Evolutionary conservation across 768 basidiomycete genomes (phyloP).

Genomic region (Suillus bovinus): DNA sequence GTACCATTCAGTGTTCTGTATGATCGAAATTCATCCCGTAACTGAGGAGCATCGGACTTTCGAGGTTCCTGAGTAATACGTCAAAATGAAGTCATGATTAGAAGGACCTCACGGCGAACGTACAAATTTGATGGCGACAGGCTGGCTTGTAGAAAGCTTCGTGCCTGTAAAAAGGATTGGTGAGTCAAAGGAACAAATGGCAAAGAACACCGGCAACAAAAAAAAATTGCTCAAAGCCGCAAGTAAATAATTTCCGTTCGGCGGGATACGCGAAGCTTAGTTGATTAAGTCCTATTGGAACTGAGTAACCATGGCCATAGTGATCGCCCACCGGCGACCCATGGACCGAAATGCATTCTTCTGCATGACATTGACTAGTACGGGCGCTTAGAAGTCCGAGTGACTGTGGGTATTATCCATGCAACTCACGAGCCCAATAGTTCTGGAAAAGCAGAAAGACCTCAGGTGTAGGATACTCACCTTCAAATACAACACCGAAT

Average conservation of each 20-base stretch:
- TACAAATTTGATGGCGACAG: conserved; percentile 98
- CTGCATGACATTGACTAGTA: conserved; percentile 9
- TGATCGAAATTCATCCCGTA: conserved; percentile 95
- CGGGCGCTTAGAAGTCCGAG: conserved; percentile 16
- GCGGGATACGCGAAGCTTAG: conserved; percentile 11
- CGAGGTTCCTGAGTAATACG: conserved; percentile 71
- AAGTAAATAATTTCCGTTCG: conserved; percentile 10
- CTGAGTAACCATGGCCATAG: conserved; percentile 2
- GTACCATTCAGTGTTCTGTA: conserved; percentile 94
- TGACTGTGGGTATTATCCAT: conserved; percentile 8
- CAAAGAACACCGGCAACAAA: not conserved
- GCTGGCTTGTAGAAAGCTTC: conserved; percentile 81
- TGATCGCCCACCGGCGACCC: not conserved
- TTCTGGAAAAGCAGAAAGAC: conserved; percentile 8
- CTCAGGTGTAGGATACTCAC: conserved; percentile 42
- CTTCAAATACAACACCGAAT: conserved; percentile 98
- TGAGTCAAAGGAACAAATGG: conserved; percentile 15
- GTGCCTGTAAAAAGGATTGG: conserved; percentile 52
- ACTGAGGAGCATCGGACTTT: conserved; percentile 97
- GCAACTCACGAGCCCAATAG: conserved; percentile 3
- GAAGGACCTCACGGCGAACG: conserved; percentile 30
- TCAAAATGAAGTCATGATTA: conserved; percentile 13
- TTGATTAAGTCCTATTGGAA: conserved; percentile 11
- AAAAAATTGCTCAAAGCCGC: not conserved
- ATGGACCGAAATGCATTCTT: conserved; percentile 11